phyloP scores from a whole-genome alignment of 2,329 filamentous ascomycete species.

The Fusarium sp. region DNA sequence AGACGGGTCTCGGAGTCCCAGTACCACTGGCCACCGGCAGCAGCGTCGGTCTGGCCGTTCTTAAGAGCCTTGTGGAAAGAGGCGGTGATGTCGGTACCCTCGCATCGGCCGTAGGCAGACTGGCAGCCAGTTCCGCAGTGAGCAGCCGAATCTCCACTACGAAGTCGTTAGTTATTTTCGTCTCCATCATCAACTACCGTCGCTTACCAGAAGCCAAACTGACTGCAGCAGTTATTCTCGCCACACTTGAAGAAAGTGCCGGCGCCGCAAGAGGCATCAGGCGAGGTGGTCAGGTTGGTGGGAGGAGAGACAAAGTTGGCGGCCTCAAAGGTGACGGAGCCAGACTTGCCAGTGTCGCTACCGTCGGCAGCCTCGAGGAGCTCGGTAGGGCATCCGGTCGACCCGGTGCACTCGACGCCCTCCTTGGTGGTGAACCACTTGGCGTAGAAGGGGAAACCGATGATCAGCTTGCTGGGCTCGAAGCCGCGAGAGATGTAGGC shows the following conservation, averaged over 20 bases:
- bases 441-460: slow-evolving; percentile 79
- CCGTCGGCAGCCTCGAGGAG: slow-evolving; percentile 74
- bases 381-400: slow-evolving; percentile 73
- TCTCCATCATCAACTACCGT: neutral
- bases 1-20: slow-evolving; percentile 62
- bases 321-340: slow-evolving; percentile 59
- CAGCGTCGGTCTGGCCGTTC: slow-evolving; percentile 61
- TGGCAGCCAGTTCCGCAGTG: slow-evolving; percentile 46
- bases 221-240: slow-evolving; percentile 34
- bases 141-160: slow-evolving; percentile 34
- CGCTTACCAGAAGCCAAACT: slow-evolving; percentile 45
- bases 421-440: slow-evolving; percentile 76
- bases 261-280: slow-evolving; percentile 41
- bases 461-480: slow-evolving; percentile 69
- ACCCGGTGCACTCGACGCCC: slow-evolving; percentile 59
- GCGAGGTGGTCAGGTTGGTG: slow-evolving; percentile 35
- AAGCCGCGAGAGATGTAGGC: slow-evolving; percentile 73
- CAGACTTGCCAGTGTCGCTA: slow-evolving; percentile 68
- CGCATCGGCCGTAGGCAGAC: slow-evolving; percentile 35
- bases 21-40: slow-evolving; percentile 69
- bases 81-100: slow-evolving; percentile 32
- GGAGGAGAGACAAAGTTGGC: slow-evolving; percentile 47
- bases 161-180: neutral
- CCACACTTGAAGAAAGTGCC: slow-evolving; percentile 37
- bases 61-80: slow-evolving; percentile 60